Base-by-base conservation (phyloP, 2,329 filamentous ascomycete genomes). In the Xylogone sp. region DNA sequence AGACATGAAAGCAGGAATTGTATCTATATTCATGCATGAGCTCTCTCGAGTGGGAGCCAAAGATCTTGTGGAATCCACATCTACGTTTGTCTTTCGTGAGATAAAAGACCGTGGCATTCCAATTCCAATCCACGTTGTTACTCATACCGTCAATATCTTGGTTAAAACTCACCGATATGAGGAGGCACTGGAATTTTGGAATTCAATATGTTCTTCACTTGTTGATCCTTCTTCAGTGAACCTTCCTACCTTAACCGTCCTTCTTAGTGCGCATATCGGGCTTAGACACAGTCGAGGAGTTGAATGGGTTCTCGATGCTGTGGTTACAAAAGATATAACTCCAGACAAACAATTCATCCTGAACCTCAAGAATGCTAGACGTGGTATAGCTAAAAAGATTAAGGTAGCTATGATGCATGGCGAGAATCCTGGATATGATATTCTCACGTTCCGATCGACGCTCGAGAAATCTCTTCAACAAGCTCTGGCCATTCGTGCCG, bases 121-220 rank as follows among this genome's bases (percentile, higher is more conserved):
- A 3, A 43, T 67, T 8, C 53, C 62, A 24, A 47, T 52, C 18
- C 10, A 18, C 21, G 53, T 65, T 6, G 50, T 65, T 3, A 65
- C 61, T 13, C 59, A 64, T 21, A 55, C 59, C 2, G 55, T 59
- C 9, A 62, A 56, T 31, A 50, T 57, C 24, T 57, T 68, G 12
- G 55, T 61, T 10, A 53, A 46, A 21, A 50, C 48, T 16, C 54
- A 58, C 2, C 29, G 50, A 4, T 53, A 52, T 43, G 49, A 45
- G 5, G 42, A 54, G n/a, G 63, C 62, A n/a, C 46, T 65, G 21
- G 53, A 60, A 19, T 56, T 67, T 16, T 68, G 62, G 64, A 52
- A 54, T 6, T 52, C 54, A 21, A 53, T 63, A 45, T 61, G 59
- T 42, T 42, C 43, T 21, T 55, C 53, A 10, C 51, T 55, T 21